These are phyloP conservation scores for Volutella citrinella DNA, from an alignment of 2,329 filamentous ascomycete genomes.

Conservation along the genomic window DNA sequence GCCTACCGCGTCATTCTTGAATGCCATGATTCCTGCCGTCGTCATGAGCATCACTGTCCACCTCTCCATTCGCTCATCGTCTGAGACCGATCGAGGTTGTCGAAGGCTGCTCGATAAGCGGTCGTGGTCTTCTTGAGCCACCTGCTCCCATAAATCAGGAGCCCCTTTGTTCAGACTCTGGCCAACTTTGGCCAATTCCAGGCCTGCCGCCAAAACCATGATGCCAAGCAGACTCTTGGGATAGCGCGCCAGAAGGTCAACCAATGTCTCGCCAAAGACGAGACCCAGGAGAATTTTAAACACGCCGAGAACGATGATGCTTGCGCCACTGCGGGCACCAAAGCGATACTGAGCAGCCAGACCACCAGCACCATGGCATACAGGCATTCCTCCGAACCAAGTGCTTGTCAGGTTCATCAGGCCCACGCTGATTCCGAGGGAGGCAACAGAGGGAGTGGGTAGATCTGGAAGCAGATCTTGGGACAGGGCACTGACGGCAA, in stretches of 20 bases:
- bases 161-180: slow-evolving; percentile 76
- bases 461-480: slow-evolving; percentile 71
- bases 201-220: slow-evolving; percentile 84
- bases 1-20: slow-evolving; percentile 85
- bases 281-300: slow-evolving; percentile 76
- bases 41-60: slow-evolving; percentile 93
- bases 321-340: slow-evolving; percentile 82
- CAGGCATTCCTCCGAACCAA: slow-evolving; percentile 94
- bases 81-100: slow-evolving; percentile 52
- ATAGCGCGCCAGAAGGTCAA: slow-evolving; percentile 67
- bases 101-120: slow-evolving; percentile 31
- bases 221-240: slow-evolving; percentile 76
- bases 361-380: slow-evolving; percentile 90
- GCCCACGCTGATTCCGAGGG: slow-evolving; percentile 77
- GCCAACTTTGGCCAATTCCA: slow-evolving; percentile 84
- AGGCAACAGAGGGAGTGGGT: slow-evolving; percentile 66
- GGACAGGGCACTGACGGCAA: slow-evolving; percentile 80
- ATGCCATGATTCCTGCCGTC: slow-evolving; percentile 75
- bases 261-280: slow-evolving; percentile 70
- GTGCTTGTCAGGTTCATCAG: slow-evolving; percentile 80
- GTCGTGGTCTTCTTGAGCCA: slow-evolving; percentile 36
- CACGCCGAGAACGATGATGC: slow-evolving; percentile 73
- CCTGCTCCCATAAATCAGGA: slow-evolving; percentile 55
- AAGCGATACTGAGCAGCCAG: slow-evolving; percentile 90
- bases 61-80: slow-evolving; percentile 68